A percentile compares a stretch with the other conserved stretches of the same genome.
These are phyloP conservation scores for Parascedosporium putredinis DNA, from an alignment of 2,329 filamentous ascomycete genomes.

Conservation along the genomic window DNA sequence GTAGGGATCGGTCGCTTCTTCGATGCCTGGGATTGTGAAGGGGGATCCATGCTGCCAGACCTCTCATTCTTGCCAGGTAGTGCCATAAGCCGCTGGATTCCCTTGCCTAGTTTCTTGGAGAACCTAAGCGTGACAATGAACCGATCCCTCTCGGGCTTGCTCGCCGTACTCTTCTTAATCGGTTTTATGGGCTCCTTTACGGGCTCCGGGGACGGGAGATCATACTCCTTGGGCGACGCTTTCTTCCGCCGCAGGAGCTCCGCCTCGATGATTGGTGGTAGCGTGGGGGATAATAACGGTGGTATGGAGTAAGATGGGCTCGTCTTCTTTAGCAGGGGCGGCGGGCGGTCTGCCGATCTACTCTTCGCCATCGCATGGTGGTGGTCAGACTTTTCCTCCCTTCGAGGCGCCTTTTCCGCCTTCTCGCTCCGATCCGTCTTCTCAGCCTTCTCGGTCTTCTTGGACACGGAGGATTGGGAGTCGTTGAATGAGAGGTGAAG, in stretches of 20 bases:
- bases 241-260: conserved; percentile 27
- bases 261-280: conserved; percentile 41
- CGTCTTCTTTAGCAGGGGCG: conserved; percentile 25
- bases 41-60: conserved; percentile 29
- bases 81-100: conserved; percentile 35
- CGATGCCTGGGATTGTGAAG: conserved; percentile 26
- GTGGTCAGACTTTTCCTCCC: conserved; percentile 14
- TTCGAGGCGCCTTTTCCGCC: conserved; percentile 14
- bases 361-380: conserved; percentile 18
- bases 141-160: conserved; percentile 11
- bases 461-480: conserved; percentile 20
- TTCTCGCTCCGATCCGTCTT: conserved; percentile 13
- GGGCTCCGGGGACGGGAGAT: conserved; percentile 13
- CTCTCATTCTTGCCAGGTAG: conserved; percentile 32
- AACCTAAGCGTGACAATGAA: conserved; percentile 37
- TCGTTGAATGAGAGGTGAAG: conserved; percentile 35
- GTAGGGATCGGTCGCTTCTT: conserved; percentile 35
- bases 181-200: conserved; percentile 11
- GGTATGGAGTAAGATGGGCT: conserved; percentile 31
- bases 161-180: neutral
- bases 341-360: conserved; percentile 18
- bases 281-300: conserved; percentile 43
- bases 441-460: conserved; percentile 16
- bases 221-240: neutral
- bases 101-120: conserved; percentile 34